Base-by-base conservation (phyloP, 768 basidiomycete species). In the Botryobasidium botryosum region DNA sequence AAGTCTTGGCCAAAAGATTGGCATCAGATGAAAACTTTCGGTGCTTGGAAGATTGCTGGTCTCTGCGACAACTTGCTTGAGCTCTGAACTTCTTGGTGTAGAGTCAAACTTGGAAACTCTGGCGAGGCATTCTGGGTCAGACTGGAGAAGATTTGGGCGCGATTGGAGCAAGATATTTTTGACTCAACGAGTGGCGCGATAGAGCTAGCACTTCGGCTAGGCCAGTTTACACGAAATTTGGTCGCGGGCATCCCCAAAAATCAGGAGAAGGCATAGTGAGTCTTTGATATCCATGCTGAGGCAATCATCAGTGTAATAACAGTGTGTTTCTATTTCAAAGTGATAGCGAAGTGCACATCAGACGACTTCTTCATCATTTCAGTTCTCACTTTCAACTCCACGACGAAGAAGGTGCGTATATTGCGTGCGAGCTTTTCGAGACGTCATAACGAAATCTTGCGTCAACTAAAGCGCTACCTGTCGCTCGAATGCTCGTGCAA, bases 161-260 rank as follows among this genome's bases (percentile, higher is more conserved):
- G n/a, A n/a, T n/a, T n/a, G n/a, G n/a, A n/a, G n/a, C n/a, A n/a
- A n/a, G n/a, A n/a, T n/a, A n/a, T n/a, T n/a, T n/a, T n/a, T n/a
- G n/a, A n/a, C n/a, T n/a, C n/a, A n/a, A n/a, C n/a, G n/a, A n/a
- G n/a, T n/a, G n/a, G n/a, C n/a, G n/a, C 31, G 17, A 8, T 33
- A 8, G 31, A 42, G 13, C 46, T 43, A 18, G 32, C 35, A 18
- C 27, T 61, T n/a, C 66, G 64, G 52, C 54, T 86, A 18, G 79
- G 76, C 6, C 79, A 74, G 54, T 77, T 91, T 55, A 86, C 83
- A 12, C 71, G 90, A 48, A 91, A 94, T 57, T 61, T 90, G 7
- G 75, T 84, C 27, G 85, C 85, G 7, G 82, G 76, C 5, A 69
- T 77, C 13, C 68, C 73, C 6, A 57, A 58, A n/a, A 85, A 86